Evolutionary conservation across 1,139 yeast genomes (phyloP).

Genomic region (Candida pseudoviswanathii): DNA sequence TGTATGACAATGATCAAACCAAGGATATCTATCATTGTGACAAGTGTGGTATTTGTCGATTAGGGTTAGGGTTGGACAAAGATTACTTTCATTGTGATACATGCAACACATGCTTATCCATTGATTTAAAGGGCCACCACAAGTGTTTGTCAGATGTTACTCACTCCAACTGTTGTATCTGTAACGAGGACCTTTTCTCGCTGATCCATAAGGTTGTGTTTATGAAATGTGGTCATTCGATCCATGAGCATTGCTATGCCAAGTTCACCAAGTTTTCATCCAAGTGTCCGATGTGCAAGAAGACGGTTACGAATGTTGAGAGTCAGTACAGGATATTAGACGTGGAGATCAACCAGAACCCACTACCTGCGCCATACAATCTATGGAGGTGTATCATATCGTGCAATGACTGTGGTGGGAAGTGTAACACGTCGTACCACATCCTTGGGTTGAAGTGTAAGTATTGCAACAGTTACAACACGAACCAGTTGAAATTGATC

Average conservation of each 20-base stretch:
- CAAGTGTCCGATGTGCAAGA: constrained; percentile 89
- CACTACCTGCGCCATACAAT: constrained; percentile 77
- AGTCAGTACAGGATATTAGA: constrained; percentile 85
- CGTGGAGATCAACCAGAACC: constrained; percentile 74
- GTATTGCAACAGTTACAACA: constrained; percentile 84
- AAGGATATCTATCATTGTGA: constrained; percentile 91
- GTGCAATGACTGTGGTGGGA: constrained; percentile 90
- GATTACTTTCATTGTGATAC: constrained; percentile 90
- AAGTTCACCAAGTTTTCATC: constrained; percentile 79
- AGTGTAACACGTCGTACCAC: constrained; percentile 76
- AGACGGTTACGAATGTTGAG: constrained; percentile 83
- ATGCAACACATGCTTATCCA: constrained; percentile 88
- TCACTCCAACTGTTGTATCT: constrained; percentile 89
- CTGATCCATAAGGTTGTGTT: constrained; percentile 85
- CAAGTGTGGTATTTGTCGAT: constrained; percentile 88
- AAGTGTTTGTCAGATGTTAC: constrained; percentile 85
- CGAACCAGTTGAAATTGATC: constrained; percentile 67
- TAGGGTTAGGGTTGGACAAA: constrained; percentile 84
- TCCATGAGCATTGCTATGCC: constrained; percentile 81
- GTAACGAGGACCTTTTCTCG: constrained; percentile 88
- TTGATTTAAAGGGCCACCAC: constrained; percentile 76
- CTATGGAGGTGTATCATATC: constrained; percentile 75
- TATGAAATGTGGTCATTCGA: constrained; percentile 94
- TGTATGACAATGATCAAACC: constrained; percentile 79
- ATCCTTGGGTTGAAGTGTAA: constrained; percentile 85